Evolutionary conservation across 129 eudicot genomes (phyloP).

Genomic region (Kitagawia praeruptora): DNA sequence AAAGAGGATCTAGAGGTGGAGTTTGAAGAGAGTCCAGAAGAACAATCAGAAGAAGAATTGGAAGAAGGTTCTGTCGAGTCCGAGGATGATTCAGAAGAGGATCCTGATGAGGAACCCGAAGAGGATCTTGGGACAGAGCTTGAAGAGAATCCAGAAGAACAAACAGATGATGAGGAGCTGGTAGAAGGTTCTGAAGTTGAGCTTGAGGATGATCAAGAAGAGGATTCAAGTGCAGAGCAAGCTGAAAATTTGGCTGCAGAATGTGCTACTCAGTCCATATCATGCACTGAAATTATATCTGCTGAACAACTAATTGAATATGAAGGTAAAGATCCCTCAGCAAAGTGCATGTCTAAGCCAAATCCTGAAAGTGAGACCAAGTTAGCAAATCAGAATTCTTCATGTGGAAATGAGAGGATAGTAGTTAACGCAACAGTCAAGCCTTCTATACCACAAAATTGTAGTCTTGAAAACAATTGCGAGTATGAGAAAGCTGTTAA

Average conservation of each 20-base stretch:
- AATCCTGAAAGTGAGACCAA: background rate
- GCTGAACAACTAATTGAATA: background rate
- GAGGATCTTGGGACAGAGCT: constrained; percentile 19
- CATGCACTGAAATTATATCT: background rate
- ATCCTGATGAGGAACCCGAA: constrained; percentile 13
- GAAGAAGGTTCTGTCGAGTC: background rate
- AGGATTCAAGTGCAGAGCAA: constrained; percentile 10
- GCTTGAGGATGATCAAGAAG: constrained; percentile 14
- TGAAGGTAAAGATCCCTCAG: constrained; percentile 3
- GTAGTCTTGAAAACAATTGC: background rate
- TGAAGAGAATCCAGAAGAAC: constrained; percentile 15
- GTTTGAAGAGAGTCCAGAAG: background rate
- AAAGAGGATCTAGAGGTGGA: background rate
- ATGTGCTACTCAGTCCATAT: background rate
- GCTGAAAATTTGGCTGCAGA: constrained; percentile 14
- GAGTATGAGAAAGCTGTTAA: constrained; percentile 5
- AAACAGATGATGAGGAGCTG: background rate
- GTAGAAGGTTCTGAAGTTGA: constrained; percentile 12
- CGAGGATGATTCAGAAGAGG: background rate
- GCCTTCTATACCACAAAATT: background rate
- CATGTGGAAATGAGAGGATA: constrained; percentile 1
- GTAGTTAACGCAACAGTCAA: background rate
- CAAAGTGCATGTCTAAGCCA: constrained; percentile 6
- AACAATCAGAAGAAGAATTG: background rate
- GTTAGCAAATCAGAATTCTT: background rate